phyloP scores from a whole-genome alignment of 2,329 filamentous ascomycete genomes.

The Lasiodiplodia sp. region DNA sequence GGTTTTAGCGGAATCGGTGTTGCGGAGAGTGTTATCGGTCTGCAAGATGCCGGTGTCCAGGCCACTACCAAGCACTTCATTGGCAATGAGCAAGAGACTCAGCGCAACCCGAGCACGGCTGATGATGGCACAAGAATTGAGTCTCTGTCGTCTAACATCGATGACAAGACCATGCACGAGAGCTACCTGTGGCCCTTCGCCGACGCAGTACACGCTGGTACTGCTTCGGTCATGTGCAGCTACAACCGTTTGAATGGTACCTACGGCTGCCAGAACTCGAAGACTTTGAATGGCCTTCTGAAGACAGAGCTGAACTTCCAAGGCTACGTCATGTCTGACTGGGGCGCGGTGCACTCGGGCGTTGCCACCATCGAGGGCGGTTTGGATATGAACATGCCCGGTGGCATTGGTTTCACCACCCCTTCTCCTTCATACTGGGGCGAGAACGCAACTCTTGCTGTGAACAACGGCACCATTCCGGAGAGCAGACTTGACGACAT shows the following conservation, averaged over 20 bases:
- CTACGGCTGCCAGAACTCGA: slow-evolving; percentile 55
- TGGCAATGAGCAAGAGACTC: slow-evolving; percentile 72
- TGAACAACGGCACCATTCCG: slow-evolving; percentile 51
- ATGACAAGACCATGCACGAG: slow-evolving; percentile 78
- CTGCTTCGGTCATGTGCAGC: slow-evolving; percentile 60
- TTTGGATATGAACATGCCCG: slow-evolving; percentile 35
- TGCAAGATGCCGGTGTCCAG: slow-evolving; percentile 54
- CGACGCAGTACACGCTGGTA: slow-evolving; percentile 71
- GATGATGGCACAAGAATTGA: slow-evolving; percentile 44
- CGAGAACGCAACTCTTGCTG: slow-evolving; percentile 47
- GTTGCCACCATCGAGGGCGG: slow-evolving; percentile 40
- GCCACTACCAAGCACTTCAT: slow-evolving; percentile 58
- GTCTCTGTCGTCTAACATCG: slow-evolving; percentile 63
- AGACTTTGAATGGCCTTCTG: slow-evolving; percentile 55
- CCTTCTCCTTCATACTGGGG: slow-evolving; percentile 22
- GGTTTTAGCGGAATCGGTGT: slow-evolving; percentile 50
- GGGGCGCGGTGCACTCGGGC: slow-evolving; percentile 38
- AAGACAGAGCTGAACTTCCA: slow-evolving; percentile 57
- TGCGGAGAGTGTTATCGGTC: slow-evolving; percentile 52
- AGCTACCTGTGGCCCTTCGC: slow-evolving; percentile 81
- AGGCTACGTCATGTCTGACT: slow-evolving; percentile 39
- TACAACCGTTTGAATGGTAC: slow-evolving; percentile 50
- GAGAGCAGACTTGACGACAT: slow-evolving; percentile 56
- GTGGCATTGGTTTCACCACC: slow-evolving; percentile 26
- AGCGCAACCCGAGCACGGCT: slow-evolving; percentile 43